Evolutionary conservation across 768 basidiomycete genomes (phyloP).

Genomic region (Russula sp.): DNA sequence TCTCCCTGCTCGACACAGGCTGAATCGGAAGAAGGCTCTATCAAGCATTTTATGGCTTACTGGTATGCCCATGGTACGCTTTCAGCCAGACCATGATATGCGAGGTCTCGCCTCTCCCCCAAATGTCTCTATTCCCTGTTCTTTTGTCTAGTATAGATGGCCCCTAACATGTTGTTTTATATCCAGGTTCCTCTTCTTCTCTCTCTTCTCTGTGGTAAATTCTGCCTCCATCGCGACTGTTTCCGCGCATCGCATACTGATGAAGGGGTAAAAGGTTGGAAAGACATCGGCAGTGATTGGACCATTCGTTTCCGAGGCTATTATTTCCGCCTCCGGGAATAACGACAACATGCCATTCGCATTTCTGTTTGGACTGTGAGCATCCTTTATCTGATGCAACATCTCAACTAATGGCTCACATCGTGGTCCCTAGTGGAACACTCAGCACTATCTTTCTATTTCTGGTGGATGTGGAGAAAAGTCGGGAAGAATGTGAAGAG

Average conservation of each 20-base stretch:
- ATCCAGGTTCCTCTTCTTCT: slow-evolving; percentile 66
- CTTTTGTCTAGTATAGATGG: not conserved
- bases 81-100: slow-evolving; percentile 83
- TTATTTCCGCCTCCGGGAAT: slow-evolving; percentile 62
- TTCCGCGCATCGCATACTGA: not conserved
- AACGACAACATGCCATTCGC: slow-evolving; percentile 80
- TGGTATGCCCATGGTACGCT: slow-evolving; percentile 79
- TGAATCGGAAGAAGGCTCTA: slow-evolving; percentile 49
- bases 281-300: slow-evolving; percentile 78
- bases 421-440: slow-evolving; percentile 41
- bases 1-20: not conserved
- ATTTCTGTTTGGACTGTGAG: slow-evolving; percentile 62
- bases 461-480: slow-evolving; percentile 63
- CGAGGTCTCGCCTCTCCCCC: slow-evolving; percentile 68
- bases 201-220: slow-evolving; percentile 63
- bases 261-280: slow-evolving; percentile 49
- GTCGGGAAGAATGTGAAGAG: slow-evolving; percentile 57
- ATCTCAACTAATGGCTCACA: slow-evolving; percentile 3
- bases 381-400: slow-evolving; percentile 1
- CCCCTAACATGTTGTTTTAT: not conserved
- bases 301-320: slow-evolving; percentile 70
- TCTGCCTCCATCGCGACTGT: not conserved
- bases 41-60: slow-evolving; percentile 65
- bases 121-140: slow-evolving; percentile 49
- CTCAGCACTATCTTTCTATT: slow-evolving; percentile 58